A percentile compares a stretch with the other conserved stretches of the same genome.
Conservation (phyloP, 352 stramenopile genomes). For the Globisporangium iwayamae region DNA sequence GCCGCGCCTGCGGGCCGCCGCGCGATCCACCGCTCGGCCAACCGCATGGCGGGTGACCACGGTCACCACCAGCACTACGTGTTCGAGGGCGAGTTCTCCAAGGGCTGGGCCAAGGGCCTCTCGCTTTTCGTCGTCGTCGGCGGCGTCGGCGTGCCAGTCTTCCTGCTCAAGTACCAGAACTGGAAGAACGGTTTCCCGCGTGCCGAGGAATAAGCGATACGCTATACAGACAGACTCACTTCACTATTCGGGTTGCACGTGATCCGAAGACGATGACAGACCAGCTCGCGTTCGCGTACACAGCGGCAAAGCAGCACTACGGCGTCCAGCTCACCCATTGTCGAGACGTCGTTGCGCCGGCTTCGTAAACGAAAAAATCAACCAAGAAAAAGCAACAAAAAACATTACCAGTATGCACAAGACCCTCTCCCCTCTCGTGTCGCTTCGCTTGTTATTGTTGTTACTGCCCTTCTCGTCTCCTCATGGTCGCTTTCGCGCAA, state of each 20-base stretch:
- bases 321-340: background rate
- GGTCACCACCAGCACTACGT: constrained; percentile 84
- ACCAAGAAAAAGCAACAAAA: constrained; percentile 8
- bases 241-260: constrained; percentile 9
- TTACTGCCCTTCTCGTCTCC: background rate
- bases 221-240: background rate
- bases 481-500: background rate
- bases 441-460: background rate
- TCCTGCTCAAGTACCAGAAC: constrained; percentile 83
- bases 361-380: constrained; percentile 6
- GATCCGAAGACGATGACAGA: background rate
- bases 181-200: constrained; percentile 88
- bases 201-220: constrained; percentile 45
- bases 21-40: constrained; percentile 72
- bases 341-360: background rate
- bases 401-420: constrained; percentile 2
- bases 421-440: background rate
- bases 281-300: background rate
- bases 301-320: constrained; percentile 6
- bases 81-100: constrained; percentile 82
- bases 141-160: constrained; percentile 58
- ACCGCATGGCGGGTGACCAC: constrained; percentile 69
- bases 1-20: constrained; percentile 38
- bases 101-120: constrained; percentile 56
- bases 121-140: constrained; percentile 59